Conservation (phyloP, 169 alveolate species). For the Eimeria acervulina region DNA sequence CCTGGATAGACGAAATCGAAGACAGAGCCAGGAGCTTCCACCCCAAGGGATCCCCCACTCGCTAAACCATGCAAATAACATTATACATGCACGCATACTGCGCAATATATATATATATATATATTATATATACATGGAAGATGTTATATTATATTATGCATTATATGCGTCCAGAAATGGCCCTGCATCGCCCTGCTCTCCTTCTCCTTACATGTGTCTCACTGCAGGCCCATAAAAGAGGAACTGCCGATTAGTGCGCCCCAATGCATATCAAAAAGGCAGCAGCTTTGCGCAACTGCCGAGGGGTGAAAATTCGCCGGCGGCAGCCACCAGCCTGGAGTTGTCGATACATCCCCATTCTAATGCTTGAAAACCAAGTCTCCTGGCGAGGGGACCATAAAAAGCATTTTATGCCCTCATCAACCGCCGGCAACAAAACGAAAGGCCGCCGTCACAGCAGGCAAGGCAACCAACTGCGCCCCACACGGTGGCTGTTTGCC, state of each 20-base stretch:
- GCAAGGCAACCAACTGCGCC: not conserved
- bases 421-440: slow-evolving; percentile 8
- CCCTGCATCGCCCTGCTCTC: not conserved
- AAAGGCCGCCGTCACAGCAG: not conserved
- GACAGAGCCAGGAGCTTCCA: slow-evolving; percentile 57
- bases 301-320: not conserved
- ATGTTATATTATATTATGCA: not conserved
- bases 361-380: slow-evolving; percentile 14
- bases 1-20: slow-evolving; percentile 73
- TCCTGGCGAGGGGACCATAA: not conserved
- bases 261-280: not conserved
- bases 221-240: not conserved
- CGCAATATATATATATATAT: no score
- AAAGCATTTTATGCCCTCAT: not conserved
- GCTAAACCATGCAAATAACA: not conserved
- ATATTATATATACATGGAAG: no score
- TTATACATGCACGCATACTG: no score
- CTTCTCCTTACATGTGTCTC: not conserved
- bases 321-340: not conserved
- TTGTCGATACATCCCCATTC: slow-evolving; percentile 4
- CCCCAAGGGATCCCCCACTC: slow-evolving; percentile 57
- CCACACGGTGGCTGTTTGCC: not conserved
- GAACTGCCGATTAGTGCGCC: not conserved
- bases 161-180: not conserved
- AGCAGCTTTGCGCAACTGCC: not conserved